Conservation (phyloP, 148 eudicot species). For the Pouteria glomerata region DNA sequence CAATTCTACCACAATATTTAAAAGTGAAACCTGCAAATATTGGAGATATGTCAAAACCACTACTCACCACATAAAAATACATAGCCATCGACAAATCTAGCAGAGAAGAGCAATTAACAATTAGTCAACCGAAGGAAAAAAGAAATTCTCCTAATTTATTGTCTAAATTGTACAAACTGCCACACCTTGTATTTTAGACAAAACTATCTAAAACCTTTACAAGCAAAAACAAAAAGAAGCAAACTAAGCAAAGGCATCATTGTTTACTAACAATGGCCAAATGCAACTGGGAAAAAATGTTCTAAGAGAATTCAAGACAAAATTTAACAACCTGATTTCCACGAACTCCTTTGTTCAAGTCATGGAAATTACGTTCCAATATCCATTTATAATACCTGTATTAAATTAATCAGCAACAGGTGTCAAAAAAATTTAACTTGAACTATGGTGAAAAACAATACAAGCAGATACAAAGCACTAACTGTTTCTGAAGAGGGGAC, state of each 20-base stretch:
- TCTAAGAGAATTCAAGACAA: neutral
- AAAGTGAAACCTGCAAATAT: conserved; percentile 78
- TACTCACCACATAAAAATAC: neutral
- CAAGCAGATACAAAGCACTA: conserved; percentile 13
- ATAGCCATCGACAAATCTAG: neutral
- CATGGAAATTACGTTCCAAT: conserved; percentile 93
- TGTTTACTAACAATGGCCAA: no score
- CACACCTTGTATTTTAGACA: neutral
- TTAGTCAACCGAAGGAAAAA: neutral
- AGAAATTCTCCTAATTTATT: neutral
- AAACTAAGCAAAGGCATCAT: neutral
- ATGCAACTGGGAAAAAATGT: no score
- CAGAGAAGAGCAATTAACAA: neutral
- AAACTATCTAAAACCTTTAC: neutral
- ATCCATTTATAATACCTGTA: conserved; percentile 98
- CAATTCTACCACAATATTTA: conserved; percentile 98
- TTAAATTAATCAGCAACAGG: conserved; percentile 2
- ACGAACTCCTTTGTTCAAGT: conserved; percentile 96
- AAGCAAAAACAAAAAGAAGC: no score
- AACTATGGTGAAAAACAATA: neutral
- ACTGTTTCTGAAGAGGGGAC: conserved; percentile 99
- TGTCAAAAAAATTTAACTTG: conserved; percentile 1
- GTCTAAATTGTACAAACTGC: neutral
- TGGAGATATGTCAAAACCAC: neutral
- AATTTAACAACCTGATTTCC: conserved; percentile 82